Base-by-base conservation (phyloP, 345 rosid genomes). In the Alliaria petiolata region DNA sequence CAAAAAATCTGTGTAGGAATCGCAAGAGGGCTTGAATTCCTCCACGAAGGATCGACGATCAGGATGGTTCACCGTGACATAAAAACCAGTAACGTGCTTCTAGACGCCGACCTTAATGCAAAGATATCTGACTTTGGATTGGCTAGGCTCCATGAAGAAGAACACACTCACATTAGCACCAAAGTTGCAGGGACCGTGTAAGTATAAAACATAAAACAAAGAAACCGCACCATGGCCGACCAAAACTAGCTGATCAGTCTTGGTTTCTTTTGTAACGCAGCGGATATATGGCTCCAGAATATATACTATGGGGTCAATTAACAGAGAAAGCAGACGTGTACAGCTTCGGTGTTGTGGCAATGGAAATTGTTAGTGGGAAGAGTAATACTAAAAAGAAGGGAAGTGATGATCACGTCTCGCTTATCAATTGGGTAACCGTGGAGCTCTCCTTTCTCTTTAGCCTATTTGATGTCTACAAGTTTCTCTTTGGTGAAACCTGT, bases 1-100 rank as follows among this genome's bases (percentile, higher is more conserved):
- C 80, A 62, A 5, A 81, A 61, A 56, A 84, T 88, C 4, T 81
- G 89, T 68, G 13, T 75, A 0, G 87, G 90, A 36, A 83, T 88
- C 6, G 31, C 31, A 28, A 28, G 31, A 28, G 31, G 31, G 31
- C 31, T 28, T 28, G 31, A 28, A 28, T 87, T 79, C 62, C 90
- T 87, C 4, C 88, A 85, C 43, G 87, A 85, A 62, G 85, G 81
- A 62, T 87, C 93, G 0, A 44, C 33, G 26, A 59, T 85, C 46
- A 84, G 70, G 60, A 84, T 87, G 56, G 82, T 87, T 50, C 92
- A 85, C 42, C 78, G 88, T 49, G 92, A 87, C 68, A 87, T 87
- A 49, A 86, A 87, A 73, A 80, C 76, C 28, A 73, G 85, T 2
- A 87, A 87, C 52, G 81, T 85, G 22, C 82, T 85, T 15, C 83